phyloP scores from a whole-genome alignment of 2,329 filamentous ascomycete species.

The Tolypocladium paradoxum region DNA sequence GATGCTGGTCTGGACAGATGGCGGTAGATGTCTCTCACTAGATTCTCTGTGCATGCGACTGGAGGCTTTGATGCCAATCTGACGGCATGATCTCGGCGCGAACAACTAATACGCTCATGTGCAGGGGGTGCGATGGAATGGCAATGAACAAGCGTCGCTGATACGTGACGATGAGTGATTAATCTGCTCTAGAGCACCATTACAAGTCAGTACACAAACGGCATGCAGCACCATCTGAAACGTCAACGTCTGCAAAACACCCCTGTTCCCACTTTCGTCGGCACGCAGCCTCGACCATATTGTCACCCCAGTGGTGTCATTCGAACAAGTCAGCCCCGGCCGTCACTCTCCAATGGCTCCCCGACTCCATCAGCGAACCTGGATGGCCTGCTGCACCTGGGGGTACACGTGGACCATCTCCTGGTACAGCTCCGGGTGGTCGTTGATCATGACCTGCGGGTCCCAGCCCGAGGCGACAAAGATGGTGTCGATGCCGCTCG shows the following conservation, averaged over 20 bases:
- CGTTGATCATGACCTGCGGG: slow-evolving; percentile 62
- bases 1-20: neutral
- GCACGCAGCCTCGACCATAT: neutral
- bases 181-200: neutral
- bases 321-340: neutral
- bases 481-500: slow-evolving; percentile 82
- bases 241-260: neutral
- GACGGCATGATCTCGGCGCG: neutral
- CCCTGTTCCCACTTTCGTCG: neutral
- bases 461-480: slow-evolving; percentile 71
- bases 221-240: neutral
- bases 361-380: slow-evolving; percentile 4
- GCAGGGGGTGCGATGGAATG: neutral
- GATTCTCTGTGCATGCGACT: neutral
- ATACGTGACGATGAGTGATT: neutral
- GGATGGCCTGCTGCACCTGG: slow-evolving; percentile 68
- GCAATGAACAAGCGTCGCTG: neutral
- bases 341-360: neutral
- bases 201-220: neutral
- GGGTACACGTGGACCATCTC: slow-evolving; percentile 76
- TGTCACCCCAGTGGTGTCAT: neutral
- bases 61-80: neutral
- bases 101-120: too few species aligned
- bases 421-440: slow-evolving; percentile 73
- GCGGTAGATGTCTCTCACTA: neutral